Base-by-base conservation (phyloP, 2,329 filamentous ascomycete genomes). In the Penicillium sp. region DNA sequence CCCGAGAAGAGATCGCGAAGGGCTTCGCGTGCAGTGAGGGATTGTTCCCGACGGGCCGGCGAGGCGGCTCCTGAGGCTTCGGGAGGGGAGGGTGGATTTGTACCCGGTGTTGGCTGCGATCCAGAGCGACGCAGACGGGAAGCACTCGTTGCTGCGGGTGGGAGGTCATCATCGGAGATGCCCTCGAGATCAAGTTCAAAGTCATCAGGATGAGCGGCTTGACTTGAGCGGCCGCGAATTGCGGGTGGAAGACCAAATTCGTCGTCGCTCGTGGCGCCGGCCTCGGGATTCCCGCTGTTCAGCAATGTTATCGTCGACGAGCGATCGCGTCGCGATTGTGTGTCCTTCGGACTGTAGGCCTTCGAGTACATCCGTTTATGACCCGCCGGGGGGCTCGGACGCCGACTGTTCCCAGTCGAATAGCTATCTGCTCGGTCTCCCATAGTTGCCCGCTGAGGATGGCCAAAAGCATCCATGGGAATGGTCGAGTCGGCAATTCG, bases 1-100 rank as follows among this genome's bases (percentile, higher is more conserved):
- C 80, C 79, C 16, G 76, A 85, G 51, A 94, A 80, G 6, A 98
- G 71, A 57, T 90, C 84, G 39, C 81, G 80, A 41, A 95, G 79
- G 0, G 88, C 84, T 18, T 80, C 84, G 13, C 80, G 76, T 8
- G 85, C 85, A 17, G 79, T 85, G n/a, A 87, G 68, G 26, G 26
- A 32, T 50, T 6, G 39, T n/a, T 50, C 46, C 30, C 32, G 69
- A 51, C 34, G 62, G 33, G 46, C 51, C 4, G 50, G 55, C 28
- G 57, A 57, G 44, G 31, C 63, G 22, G 48, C 52, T 7, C 48
- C 38, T 1, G 57, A 54, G 12, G 50, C 38, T 4, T 39, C 41
- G 18, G 44, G 40, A 7, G 54, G 46, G 6, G 51, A 45, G 3
- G 42, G 50, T n/a, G 50, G 37, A 29, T 53, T 43, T 10, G 42